Evolutionary conservation across 2,329 filamentous ascomycete genomes (phyloP).

Genomic region (Pseudomassariella vexata): DNA sequence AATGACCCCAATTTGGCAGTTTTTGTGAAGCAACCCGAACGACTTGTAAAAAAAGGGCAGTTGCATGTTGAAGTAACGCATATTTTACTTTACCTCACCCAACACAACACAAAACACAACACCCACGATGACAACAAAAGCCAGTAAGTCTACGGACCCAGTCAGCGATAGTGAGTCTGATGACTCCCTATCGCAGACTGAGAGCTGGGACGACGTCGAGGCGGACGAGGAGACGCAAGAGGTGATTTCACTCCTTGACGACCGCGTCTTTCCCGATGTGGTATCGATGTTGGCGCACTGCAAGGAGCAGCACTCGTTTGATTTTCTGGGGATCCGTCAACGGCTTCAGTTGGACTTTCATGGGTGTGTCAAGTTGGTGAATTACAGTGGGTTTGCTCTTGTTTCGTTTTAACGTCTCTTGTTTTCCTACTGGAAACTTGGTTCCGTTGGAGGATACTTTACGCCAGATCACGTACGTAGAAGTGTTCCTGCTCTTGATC

Average conservation of each 20-base stretch:
- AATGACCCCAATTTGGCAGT: too few species aligned
- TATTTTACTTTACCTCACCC: not conserved
- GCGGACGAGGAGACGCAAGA: slow-evolving; percentile 54
- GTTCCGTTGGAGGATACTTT: too few species aligned
- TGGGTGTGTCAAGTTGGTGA: slow-evolving; percentile 68
- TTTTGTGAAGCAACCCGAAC: too few species aligned
- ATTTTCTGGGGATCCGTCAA: slow-evolving; percentile 57
- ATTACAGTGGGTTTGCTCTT: slow-evolving; percentile 44
- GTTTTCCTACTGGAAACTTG: too few species aligned
- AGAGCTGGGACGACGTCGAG: slow-evolving; percentile 50
- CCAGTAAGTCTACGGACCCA: slow-evolving; percentile 11
- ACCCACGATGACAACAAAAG: not conserved
- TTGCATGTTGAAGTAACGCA: too few species aligned
- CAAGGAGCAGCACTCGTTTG: slow-evolving; percentile 60
- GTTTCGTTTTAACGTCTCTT: too few species aligned
- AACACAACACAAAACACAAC: not conserved
- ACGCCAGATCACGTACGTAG: not conserved
- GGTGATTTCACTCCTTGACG: slow-evolving; percentile 64
- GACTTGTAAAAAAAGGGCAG: too few species aligned
- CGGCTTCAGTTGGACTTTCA: slow-evolving; percentile 63
- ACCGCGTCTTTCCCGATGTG: slow-evolving; percentile 58
- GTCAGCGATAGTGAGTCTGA: slow-evolving; percentile 29
- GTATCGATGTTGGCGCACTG: slow-evolving; percentile 62
- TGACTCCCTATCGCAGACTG: slow-evolving; percentile 35
- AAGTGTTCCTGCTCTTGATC: not conserved